Evolutionary conservation across 768 basidiomycete species (phyloP), one percentile per base, ranked within the genome.

Genomic region (Termitomyces sp.): DNA sequence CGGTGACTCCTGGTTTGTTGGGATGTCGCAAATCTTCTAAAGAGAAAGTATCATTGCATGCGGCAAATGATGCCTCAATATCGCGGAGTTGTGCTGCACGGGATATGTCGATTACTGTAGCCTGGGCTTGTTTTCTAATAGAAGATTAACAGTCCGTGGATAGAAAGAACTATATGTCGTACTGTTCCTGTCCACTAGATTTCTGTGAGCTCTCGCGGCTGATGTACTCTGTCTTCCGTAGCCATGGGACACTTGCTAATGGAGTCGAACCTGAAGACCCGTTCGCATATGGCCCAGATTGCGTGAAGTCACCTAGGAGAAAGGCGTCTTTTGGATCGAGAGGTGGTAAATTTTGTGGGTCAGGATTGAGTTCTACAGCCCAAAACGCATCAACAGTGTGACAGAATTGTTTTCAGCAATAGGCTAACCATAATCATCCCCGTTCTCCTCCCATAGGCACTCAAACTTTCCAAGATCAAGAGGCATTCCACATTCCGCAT

Each of bases 401-500:
- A 56, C 26, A 32, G 47, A 20, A 28, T 18, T 18, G 44, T 36
- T 13, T 11, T 24, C 33, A 51, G 20, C 18, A 53, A 26, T 32
- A 45, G 32, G 59, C 78, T 61, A 52, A 89, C 91, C 75, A 53
- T 82, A 79, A 71, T 88, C 83, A 67, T 87, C 81, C 3, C 79
- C 88, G 44, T 84, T 84, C 59, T 92, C 90, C 51, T 89, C 85
- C 92, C 90, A 94, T 18, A 96, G 73, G 36, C 83, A 88, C 55
- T 88, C 87, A 80, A 86, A 94, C 55, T 80, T 82, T 18, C 89
- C 88, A 48, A 96, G 74, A 68, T 98, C 92, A 26, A 99, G 72
- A 0, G 95, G 94, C 94, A 99, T 95, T 0, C 97, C 97, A 63
- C 88, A 88, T 69, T 99, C 97, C 0, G 92, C 92, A 64, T 99